Evolutionary conservation across 345 rosid species (phyloP), one percentile per base, ranked within the genome.

Genomic region (Gossypium longicalyx): DNA sequence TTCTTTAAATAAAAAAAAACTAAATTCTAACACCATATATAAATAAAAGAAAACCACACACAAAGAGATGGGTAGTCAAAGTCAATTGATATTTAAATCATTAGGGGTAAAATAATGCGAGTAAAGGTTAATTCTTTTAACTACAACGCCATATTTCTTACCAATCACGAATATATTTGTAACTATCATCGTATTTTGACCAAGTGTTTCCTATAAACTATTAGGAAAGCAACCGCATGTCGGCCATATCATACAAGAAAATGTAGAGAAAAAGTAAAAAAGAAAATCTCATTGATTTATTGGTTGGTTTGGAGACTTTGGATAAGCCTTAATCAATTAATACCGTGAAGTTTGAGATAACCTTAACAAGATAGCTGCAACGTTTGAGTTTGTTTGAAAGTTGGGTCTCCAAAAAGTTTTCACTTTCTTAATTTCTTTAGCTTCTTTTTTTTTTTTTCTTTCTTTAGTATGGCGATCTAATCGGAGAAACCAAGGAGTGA

Each of bases 401-500:
- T 72, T 15, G 75, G 75, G 56, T 23, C 75, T 38, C 23, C n/a
- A 16, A 4, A 48, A 15, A 41, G 19, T 48, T 66, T 66, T 25
- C 67, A 23, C 41, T 6, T 66, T 48, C 44, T 22, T 5, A 59
- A 4, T 12, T 59, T 23, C 27, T 12, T 23, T 0, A 12, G 41
- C 41, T 34, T 34, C 41, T 34, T 34, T 56, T 19, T 41, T 19
- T 22, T 22, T 23, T 23, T 23, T 16, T 13, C 16, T n/a, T 49
- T 7, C 2, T 16, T 29, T 9, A 1, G 15, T 15, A 3, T 20
- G 41, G 41, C 11, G 48, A 48, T 15, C 57, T 48, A 22, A 25
- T 70, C 17, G 29, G 11, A 10, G n/a, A 63, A 20, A 51, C 22
- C 3, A 56, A 64, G 20, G 22, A 29, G 2, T 48, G 65, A 11